Evolutionary conservation across 495 filamentous ascomycete genomes (phyloP).

Genomic region (Penicillium samsonianum): DNA sequence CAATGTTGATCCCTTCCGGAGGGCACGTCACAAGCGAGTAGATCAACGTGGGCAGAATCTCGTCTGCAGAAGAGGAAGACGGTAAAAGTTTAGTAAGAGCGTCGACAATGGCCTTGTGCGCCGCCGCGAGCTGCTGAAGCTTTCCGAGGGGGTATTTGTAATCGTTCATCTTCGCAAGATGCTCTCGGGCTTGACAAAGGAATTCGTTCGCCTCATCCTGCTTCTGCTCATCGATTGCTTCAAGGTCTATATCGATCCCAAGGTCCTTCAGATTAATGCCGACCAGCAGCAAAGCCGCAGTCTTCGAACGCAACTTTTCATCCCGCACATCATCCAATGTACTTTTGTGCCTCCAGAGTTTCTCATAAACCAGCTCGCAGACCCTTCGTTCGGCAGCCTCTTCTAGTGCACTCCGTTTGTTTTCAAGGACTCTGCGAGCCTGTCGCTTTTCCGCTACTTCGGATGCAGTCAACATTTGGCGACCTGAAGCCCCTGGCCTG

Average conservation of each 20-base stretch:
- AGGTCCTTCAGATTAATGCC: slow-evolving; percentile 87
- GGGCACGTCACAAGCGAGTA: slow-evolving; percentile 91
- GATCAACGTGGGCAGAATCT: slow-evolving; percentile 94
- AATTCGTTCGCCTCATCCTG: slow-evolving; percentile 71
- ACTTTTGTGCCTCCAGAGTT: slow-evolving; percentile 86
- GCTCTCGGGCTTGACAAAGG: slow-evolving; percentile 72
- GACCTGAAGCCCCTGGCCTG: slow-evolving; percentile 47
- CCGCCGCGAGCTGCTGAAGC: slow-evolving; percentile 80
- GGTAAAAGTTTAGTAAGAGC: slow-evolving; percentile 71
- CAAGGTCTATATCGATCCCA: slow-evolving; percentile 68
- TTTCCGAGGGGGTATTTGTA: slow-evolving; percentile 88
- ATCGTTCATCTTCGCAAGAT: slow-evolving; percentile 80
- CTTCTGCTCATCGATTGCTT: slow-evolving; percentile 55
- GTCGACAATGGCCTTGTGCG: slow-evolving; percentile 94
- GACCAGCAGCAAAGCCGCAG: slow-evolving; percentile 84
- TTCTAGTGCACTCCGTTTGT: slow-evolving; percentile 74
- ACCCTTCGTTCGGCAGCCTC: slow-evolving; percentile 89
- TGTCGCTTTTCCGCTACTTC: slow-evolving; percentile 79
- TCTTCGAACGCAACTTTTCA: slow-evolving; percentile 92
- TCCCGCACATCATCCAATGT: slow-evolving; percentile 95
- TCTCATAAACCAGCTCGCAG: slow-evolving; percentile 82
- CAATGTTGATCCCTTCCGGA: slow-evolving; percentile 80
- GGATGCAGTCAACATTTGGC: slow-evolving; percentile 89
- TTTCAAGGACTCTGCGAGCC: slow-evolving; percentile 72
- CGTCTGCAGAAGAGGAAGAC: slow-evolving; percentile 92